Conservation (phyloP, 2,329 filamentous ascomycete species). For the Penicillium brasilianum region DNA sequence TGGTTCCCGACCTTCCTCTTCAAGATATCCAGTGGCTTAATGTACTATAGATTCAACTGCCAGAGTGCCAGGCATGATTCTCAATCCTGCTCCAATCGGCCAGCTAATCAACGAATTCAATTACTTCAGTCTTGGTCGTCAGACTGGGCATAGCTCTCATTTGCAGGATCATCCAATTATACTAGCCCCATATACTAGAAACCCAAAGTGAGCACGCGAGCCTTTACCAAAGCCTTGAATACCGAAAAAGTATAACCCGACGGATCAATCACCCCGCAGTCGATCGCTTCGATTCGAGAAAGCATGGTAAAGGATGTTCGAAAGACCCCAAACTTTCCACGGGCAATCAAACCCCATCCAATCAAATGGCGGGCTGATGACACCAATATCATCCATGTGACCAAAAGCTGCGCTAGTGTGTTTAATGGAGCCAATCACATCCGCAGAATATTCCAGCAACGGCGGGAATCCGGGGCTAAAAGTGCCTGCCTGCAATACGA, state of each 20-base stretch:
- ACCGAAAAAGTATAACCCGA: neutral
- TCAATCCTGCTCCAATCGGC: neutral
- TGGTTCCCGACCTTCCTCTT: neutral
- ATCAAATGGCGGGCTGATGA: neutral
- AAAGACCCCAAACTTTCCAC: neutral
- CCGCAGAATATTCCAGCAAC: neutral
- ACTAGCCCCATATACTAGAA: neutral
- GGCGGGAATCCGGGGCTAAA: neutral
- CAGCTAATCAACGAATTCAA: too few relatives aligned
- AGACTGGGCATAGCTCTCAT: neutral
- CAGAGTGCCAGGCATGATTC: neutral
- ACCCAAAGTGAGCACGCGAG: neutral
- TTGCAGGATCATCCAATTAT: neutral
- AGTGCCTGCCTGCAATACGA: conserved; percentile 2
- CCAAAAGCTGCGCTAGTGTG: neutral
- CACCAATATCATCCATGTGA: conserved; percentile 7
- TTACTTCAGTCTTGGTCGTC: neutral
- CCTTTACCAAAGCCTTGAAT: neutral
- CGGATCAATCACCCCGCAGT: neutral
- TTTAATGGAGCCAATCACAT: conserved; percentile 2
- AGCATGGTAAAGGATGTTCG: neutral
- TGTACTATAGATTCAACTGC: neutral
- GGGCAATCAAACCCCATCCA: neutral
- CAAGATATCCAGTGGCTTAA: neutral
- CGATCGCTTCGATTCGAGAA: neutral